Base-by-base conservation (phyloP, 305 asterid genomes). In the Solanum hybrid region DNA sequence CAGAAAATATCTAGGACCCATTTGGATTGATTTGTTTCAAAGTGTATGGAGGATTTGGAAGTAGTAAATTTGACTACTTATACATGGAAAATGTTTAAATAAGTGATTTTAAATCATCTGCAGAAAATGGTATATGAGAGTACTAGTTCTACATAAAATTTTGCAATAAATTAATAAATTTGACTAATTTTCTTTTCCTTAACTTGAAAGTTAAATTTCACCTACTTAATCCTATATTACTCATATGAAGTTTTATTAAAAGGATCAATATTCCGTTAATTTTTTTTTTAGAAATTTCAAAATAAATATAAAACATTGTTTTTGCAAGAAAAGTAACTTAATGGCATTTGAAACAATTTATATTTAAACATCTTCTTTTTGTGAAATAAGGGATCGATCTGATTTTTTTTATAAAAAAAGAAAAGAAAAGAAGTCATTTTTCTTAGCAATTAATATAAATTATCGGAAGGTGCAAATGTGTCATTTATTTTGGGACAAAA, bases 161-260 rank as follows among this genome's bases (percentile, higher is more conserved):
- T 51, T 83, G 36, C 34, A 83, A n/a, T 41, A 84, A 84, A 51
- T 29, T 5, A 29, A 29, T 31, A 84, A 84, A 51, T 29, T 20
- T 10, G 12, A 22, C 41, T 51, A 82, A 51, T 31, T 31, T 84
- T 57, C 22, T 17, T 83, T 29, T 51, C 27, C 41, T 84, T 84
- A 45, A 84, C 88, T 20, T 84, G 76, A 84, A 84, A 51, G 88
- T 84, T 45, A 84, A 84, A 84, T 51, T 45, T 84, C 41, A 84
- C 88, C 76, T 37, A 51, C 88, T 31, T 5, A 84, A 83, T 13
- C 33, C 31, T 27, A 27, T 41, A 27, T 17, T 41, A 83, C 87
- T 41, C 37, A 15, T 39, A 26, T 4, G 41, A 83, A 31, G 73
- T 41, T 27, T 27, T 51, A 27, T 15, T 51, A 82, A 29, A 9